These are phyloP conservation scores for Fonsecaea multimorphosa DNA, from an alignment of 2,329 filamentous ascomycete genomes.

Conservation along the genomic window DNA sequence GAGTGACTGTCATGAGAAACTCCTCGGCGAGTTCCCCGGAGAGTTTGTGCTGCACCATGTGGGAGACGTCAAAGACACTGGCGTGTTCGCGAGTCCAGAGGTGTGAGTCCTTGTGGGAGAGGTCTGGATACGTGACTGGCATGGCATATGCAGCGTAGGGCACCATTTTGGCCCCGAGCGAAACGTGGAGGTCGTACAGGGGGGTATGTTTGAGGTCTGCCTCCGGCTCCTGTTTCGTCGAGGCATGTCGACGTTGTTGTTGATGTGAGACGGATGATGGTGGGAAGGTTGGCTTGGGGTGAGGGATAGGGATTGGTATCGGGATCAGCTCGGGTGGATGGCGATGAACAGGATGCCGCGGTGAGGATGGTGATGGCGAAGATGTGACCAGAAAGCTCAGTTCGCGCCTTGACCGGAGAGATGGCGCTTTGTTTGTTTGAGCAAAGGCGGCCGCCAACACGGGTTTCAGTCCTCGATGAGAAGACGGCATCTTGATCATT, in stretches of 20 bases:
- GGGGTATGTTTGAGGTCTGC: constrained; percentile 61
- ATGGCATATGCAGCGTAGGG: constrained; percentile 93
- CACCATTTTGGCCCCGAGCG: constrained; percentile 88
- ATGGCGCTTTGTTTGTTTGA: constrained; percentile 4
- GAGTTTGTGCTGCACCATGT: constrained; percentile 92
- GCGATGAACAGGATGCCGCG: not conserved
- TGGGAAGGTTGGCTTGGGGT: not conserved
- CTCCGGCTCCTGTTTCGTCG: constrained; percentile 15
- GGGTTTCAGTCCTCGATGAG: constrained; percentile 18
- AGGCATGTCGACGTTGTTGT: constrained; percentile 27
- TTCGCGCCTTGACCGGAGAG: constrained; percentile 8
- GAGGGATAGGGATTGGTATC: constrained; percentile 5
- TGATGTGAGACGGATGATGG: not conserved
- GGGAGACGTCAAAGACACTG: constrained; percentile 92
- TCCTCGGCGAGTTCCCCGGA: constrained; percentile 77
- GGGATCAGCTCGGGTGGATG: constrained; percentile 6
- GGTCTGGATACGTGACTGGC: constrained; percentile 84
- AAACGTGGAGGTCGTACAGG: constrained; percentile 78
- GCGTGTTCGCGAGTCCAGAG: constrained; percentile 85
- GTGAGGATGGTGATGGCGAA: constrained; percentile 10
- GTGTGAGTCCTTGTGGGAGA: constrained; percentile 83
- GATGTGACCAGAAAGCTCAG: constrained; percentile 22
- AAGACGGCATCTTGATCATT: constrained; percentile 21
- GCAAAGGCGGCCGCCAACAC: constrained; percentile 19
- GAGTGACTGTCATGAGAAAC: constrained; percentile 85